These are phyloP conservation scores for Agrocybe praecox DNA, from an alignment of 768 basidiomycete genomes.

Conservation along the genomic window DNA sequence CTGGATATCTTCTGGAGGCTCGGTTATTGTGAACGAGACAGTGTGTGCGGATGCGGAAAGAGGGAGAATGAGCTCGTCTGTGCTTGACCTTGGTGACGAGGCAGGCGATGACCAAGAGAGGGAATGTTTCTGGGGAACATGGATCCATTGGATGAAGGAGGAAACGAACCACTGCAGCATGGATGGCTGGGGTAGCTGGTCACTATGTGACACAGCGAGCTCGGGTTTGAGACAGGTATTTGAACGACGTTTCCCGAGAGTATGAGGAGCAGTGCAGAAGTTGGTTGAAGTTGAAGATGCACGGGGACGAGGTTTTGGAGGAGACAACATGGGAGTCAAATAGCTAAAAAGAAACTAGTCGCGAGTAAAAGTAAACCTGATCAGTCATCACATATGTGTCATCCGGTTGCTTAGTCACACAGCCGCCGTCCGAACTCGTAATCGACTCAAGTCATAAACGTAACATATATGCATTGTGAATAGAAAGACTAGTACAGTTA, in stretches of 20 bases:
- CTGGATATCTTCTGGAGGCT: slow-evolving; percentile 29
- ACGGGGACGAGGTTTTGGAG: slow-evolving; percentile 45
- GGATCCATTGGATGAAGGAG: slow-evolving; percentile 55
- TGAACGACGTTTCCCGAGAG: slow-evolving; percentile 59
- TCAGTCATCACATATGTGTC: not conserved
- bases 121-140: slow-evolving; percentile 41
- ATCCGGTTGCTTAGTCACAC: not conserved
- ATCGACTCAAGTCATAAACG: not conserved
- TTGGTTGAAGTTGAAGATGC: slow-evolving; percentile 55
- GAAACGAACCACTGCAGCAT: slow-evolving; percentile 56
- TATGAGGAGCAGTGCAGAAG: slow-evolving; percentile 47
- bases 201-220: slow-evolving; percentile 5
- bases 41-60: slow-evolving; percentile 35
- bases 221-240: slow-evolving; percentile 40
- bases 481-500: slow-evolving; percentile 2
- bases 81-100: slow-evolving; percentile 49
- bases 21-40: slow-evolving; percentile 42
- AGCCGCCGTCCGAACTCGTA: not conserved
- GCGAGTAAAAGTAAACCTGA: not conserved
- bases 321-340: slow-evolving; percentile 14
- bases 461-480: no score
- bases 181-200: slow-evolving; percentile 26
- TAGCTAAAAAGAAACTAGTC: not conserved
- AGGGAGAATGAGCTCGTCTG: slow-evolving; percentile 35
- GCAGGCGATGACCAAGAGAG: slow-evolving; percentile 42